Evolutionary conservation across 116 monocot species (phyloP), one percentile per base, ranked within the genome.

Genomic region (Posidonia oceanica): DNA sequence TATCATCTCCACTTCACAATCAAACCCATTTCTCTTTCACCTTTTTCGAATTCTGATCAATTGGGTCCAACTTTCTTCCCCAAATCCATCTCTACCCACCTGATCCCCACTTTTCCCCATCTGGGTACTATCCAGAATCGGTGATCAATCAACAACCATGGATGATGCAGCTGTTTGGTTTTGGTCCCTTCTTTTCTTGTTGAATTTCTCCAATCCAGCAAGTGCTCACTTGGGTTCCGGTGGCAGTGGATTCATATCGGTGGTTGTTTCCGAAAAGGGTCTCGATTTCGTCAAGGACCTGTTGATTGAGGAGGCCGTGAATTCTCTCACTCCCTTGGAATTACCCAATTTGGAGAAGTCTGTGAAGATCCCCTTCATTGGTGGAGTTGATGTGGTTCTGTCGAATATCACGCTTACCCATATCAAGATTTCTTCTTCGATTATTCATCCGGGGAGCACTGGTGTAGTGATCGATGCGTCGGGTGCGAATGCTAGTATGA

Each of bases 401-500:
- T 76, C 80, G 17, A 78, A 86, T 51, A 74, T 98, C 61, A 83
- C 83, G 38, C 77, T 98, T 36, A 59, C 44, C 11, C 7, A 63
- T 7, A 73, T 98, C 6, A 61, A 77, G 36, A 82, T 93, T 17
- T 67, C 80, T 16, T 75, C 75, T 39, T 92, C 93, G 17, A 81
- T 76, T 18, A 79, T 92, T 48, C 70, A 73, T 40, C 63, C 80
- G 11, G 85, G 87, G 20, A 80, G 78, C 15, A 55, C 82, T 3
- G 89, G 98, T 7, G 37, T 98, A 42, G 74, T 77, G 69, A 87
- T 98, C 40, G 82, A 82, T 17, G 98, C 87, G 40, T 83, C 89
- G 4, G 82, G 83, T 7, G 82, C 80, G 15, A 80, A 72, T 7
- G 98, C 78, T 52, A 79, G 72, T 42, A 52, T 93, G 55, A 86